Conservation (phyloP, 1,284 basidiomycete species). For the Ustilago xerochloae region DNA sequence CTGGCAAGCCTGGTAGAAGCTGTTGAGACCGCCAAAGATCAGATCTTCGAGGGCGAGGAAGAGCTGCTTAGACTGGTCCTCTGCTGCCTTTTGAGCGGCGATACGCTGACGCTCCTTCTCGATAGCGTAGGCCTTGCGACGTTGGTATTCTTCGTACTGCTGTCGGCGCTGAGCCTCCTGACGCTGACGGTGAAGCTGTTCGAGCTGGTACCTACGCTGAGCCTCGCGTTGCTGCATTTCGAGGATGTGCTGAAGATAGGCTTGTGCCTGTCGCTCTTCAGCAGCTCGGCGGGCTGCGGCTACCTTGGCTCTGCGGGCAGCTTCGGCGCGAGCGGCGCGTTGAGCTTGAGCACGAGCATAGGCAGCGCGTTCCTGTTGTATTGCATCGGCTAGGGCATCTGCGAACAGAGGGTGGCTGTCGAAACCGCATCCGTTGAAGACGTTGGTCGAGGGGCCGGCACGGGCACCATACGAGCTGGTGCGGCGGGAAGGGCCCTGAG, state of each 20-base stretch:
- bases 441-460: conserved; percentile 32
- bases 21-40: conserved; percentile 39
- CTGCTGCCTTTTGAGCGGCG: conserved; percentile 18
- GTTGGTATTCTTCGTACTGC: conserved; percentile 50
- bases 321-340: conserved; percentile 32
- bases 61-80: conserved; percentile 40
- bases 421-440: conserved; percentile 32
- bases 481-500: conserved; percentile 18
- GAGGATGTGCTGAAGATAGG: conserved; percentile 46
- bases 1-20: conserved; percentile 21
- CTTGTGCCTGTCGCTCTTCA: conserved; percentile 37
- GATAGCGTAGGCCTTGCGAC: conserved; percentile 41
- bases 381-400: conserved; percentile 33
- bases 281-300: conserved; percentile 33
- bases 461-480: conserved; percentile 11
- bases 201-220: conserved; percentile 35
- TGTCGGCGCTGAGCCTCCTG: conserved; percentile 37
- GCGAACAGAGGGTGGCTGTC: conserved; percentile 44
- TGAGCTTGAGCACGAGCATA: conserved; percentile 34
- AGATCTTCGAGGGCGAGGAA: conserved; percentile 46
- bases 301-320: conserved; percentile 32
- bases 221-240: conserved; percentile 42
- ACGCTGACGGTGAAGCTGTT: conserved; percentile 45
- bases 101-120: conserved; percentile 46
- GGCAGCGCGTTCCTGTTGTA: conserved; percentile 39